A percentile compares a stretch with the other conserved stretches of the same genome.
phyloP scores from a whole-genome alignment of 306 rosid species.

The Cicer judaicum region DNA sequence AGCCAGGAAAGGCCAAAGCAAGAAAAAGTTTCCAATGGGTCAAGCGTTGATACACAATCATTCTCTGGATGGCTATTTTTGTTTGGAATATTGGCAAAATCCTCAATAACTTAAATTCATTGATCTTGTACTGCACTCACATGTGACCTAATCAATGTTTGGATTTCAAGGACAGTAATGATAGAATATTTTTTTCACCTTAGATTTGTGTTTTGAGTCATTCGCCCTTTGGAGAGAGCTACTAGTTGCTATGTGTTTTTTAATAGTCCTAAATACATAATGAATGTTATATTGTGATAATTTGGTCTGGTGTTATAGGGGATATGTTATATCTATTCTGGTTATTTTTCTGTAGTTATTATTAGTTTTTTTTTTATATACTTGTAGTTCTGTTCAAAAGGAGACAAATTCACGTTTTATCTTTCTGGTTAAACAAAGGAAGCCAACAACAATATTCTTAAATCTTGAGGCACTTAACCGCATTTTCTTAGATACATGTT shows the following conservation, averaged over 20 bases:
- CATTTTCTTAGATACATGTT: background rate
- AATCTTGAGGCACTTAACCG: background rate
- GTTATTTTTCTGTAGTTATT: constrained; percentile 8
- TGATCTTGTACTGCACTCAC: constrained; percentile 34
- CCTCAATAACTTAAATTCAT: constrained; percentile 45
- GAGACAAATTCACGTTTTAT: background rate
- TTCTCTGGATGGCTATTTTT: constrained; percentile 29
- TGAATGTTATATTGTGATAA: constrained; percentile 12
- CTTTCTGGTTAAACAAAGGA: background rate
- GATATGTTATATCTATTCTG: constrained; percentile 9
- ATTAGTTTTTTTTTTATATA: background rate
- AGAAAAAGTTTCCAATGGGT: constrained; percentile 99
- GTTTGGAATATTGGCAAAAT: constrained; percentile 42
- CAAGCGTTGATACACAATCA: constrained; percentile 67
- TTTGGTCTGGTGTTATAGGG: background rate
- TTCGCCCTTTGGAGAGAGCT: constrained; percentile 39
- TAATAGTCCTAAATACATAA: background rate
- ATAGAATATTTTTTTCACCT: constrained; percentile 43
- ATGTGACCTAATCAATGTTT: constrained; percentile 32
- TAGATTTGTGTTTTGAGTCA: constrained; percentile 22
- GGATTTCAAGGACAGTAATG: constrained; percentile 9
- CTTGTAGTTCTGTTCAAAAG: background rate
- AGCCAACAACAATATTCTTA: background rate
- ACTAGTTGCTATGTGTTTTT: background rate
- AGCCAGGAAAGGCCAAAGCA: constrained; percentile 98